phyloP scores from a whole-genome alignment of 2,329 filamentous ascomycete genomes.

The Aspergillus sp. region DNA sequence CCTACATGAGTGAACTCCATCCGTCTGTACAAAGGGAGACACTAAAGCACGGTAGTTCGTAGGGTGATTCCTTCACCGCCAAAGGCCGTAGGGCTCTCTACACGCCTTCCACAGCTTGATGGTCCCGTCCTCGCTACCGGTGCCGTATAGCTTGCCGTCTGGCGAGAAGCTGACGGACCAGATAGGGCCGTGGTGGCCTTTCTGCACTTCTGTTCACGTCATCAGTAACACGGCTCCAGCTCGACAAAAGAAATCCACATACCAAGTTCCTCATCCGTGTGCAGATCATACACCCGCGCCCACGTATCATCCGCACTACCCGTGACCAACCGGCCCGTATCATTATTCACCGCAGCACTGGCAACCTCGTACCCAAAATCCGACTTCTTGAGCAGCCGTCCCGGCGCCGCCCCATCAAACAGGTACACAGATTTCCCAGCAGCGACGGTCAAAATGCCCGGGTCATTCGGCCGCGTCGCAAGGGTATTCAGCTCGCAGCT shows the following conservation, averaged over 20 bases:
- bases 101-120: conserved; percentile 85
- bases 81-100: conserved; percentile 62
- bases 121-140: conserved; percentile 93
- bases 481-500: conserved; percentile 85
- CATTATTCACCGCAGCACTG: conserved; percentile 82
- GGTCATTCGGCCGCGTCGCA: conserved; percentile 57
- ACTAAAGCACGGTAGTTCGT: neutral
- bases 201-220: conserved; percentile 69
- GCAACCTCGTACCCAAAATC: conserved; percentile 81
- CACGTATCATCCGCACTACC: conserved; percentile 91
- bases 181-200: conserved; percentile 94
- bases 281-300: conserved; percentile 92
- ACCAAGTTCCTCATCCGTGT: conserved; percentile 76
- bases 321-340: conserved; percentile 78
- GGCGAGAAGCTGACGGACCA: conserved; percentile 96
- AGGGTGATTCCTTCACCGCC: conserved; percentile 45
- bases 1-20: neutral
- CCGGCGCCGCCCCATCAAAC: conserved; percentile 73
- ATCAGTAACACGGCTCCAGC: neutral
- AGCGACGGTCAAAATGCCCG: conserved; percentile 79
- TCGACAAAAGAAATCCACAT: conserved; percentile 11
- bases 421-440: conserved; percentile 95
- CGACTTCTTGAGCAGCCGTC: conserved; percentile 70
- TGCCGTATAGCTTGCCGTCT: conserved; percentile 93
- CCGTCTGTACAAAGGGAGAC: neutral